A percentile compares a stretch with the other conserved stretches of the same genome.
Conservation (phyloP, 805 yeast genomes). For the Kodamaea restingae region DNA sequence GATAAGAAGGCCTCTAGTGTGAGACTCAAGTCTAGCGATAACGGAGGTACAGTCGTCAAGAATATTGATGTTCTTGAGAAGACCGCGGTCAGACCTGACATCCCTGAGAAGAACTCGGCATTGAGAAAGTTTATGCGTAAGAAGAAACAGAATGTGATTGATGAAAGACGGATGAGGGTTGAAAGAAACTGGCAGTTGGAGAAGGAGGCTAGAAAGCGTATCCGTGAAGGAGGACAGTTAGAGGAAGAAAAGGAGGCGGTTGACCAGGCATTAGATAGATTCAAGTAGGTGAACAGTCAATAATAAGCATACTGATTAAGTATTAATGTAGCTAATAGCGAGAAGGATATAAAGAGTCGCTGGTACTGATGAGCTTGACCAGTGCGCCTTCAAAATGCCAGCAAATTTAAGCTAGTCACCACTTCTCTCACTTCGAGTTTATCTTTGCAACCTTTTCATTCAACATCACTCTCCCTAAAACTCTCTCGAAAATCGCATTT, state of each 20-base stretch:
- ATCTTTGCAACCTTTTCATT: too few species aligned
- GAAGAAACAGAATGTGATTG: constrained; percentile 79
- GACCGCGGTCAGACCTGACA: constrained; percentile 60
- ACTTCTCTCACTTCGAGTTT: too few species aligned
- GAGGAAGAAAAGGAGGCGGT: constrained; percentile 51
- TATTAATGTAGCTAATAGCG: too few species aligned
- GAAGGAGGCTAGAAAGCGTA: constrained; percentile 61
- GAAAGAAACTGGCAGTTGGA: constrained; percentile 73
- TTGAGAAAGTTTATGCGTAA: constrained; percentile 76
- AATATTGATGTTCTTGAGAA: constrained; percentile 38
- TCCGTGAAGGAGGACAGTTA: constrained; percentile 42
- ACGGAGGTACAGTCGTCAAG: constrained; percentile 20
- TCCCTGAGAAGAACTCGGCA: constrained; percentile 78
- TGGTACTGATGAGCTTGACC: too few species aligned
- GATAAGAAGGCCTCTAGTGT: constrained; percentile 61
- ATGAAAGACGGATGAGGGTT: constrained; percentile 74
- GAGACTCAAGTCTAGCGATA: constrained; percentile 49
- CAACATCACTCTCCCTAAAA: too few species aligned
- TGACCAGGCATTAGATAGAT: constrained; percentile 48
- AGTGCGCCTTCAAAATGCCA: too few species aligned
- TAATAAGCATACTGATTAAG: background rate
- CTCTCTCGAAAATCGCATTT: constrained; percentile 17
- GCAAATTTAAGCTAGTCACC: too few species aligned
- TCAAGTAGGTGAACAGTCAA: constrained; percentile 26
- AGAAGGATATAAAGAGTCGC: too few species aligned